These are phyloP conservation scores for Lactarius akahatsu DNA, from an alignment of 768 basidiomycete genomes.

Conservation along the genomic window DNA sequence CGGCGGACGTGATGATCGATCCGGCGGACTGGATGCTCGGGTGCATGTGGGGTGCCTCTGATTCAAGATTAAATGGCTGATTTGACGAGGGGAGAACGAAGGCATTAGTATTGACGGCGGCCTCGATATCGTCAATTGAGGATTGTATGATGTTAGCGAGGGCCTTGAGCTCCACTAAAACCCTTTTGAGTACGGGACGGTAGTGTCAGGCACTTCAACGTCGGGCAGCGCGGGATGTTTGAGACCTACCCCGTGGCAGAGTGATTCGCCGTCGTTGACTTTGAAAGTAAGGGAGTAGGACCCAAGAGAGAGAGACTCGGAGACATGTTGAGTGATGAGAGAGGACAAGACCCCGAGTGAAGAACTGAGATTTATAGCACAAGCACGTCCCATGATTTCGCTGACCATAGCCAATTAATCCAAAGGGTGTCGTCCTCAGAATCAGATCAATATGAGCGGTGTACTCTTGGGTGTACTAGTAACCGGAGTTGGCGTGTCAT, in stretches of 20 bases:
- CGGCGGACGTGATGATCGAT: no score
- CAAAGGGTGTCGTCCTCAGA: no score
- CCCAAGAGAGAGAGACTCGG: not conserved
- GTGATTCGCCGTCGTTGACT: not conserved
- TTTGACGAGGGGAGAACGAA: no score
- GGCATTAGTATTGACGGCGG: no score
- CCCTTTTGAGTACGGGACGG: not conserved
- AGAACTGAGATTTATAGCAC: not conserved
- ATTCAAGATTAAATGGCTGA: no score
- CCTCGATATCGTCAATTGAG: not conserved
- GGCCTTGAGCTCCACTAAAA: constrained; percentile 1
- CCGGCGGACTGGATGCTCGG: no score
- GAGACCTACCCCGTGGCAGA: not conserved
- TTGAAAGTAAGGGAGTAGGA: not conserved
- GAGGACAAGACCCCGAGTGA: not conserved
- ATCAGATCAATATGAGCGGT: no score
- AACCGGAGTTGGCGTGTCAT: no score
- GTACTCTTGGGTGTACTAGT: no score
- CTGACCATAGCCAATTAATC: no score
- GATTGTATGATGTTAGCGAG: constrained; percentile 11
- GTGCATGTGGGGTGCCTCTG: no score
- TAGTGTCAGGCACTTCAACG: not conserved
- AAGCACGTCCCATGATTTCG: no score
- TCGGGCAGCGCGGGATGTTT: not conserved
- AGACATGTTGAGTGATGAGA: not conserved